Evolutionary conservation across 2,329 filamentous ascomycete genomes (phyloP).

Genomic region (Chrysoporthe cubensis): DNA sequence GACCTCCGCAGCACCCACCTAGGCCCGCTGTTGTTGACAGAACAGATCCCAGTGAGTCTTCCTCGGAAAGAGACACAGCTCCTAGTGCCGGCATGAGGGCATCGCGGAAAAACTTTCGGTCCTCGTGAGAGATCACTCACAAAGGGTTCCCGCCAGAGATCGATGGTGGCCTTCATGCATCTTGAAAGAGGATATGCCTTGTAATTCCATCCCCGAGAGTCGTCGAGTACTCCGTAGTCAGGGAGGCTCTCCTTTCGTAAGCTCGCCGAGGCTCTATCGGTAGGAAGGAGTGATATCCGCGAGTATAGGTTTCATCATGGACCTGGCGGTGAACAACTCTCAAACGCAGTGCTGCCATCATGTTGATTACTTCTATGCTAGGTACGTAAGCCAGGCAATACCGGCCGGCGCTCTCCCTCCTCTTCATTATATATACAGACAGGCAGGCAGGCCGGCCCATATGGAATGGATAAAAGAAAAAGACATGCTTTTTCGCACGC

Average conservation of each 20-base stretch:
- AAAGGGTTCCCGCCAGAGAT: too few relatives aligned
- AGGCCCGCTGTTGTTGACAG: too few relatives aligned
- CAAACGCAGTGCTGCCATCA: not conserved
- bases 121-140: too few relatives aligned
- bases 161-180: too few relatives aligned
- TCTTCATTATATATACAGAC: conserved; percentile 7
- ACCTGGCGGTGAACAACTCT: not conserved
- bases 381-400: not conserved
- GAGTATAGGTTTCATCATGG: not conserved
- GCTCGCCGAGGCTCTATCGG: not conserved
- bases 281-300: not conserved
- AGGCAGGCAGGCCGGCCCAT: not conserved
- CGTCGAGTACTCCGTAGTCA: too few relatives aligned
- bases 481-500: conserved; percentile 1
- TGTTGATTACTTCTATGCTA: conserved; percentile 1
- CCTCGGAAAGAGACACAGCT: too few relatives aligned
- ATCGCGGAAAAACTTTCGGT: too few relatives aligned
- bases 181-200: too few relatives aligned
- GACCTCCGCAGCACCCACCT: too few relatives aligned
- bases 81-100: too few relatives aligned
- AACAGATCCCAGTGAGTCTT: too few relatives aligned
- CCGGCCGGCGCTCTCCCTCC: not conserved
- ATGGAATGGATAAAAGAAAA: not conserved
- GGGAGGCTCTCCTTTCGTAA: not conserved
- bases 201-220: too few relatives aligned